Base-by-base conservation (phyloP, 202 grass and related monocot species). In the Carex arenaria region DNA sequence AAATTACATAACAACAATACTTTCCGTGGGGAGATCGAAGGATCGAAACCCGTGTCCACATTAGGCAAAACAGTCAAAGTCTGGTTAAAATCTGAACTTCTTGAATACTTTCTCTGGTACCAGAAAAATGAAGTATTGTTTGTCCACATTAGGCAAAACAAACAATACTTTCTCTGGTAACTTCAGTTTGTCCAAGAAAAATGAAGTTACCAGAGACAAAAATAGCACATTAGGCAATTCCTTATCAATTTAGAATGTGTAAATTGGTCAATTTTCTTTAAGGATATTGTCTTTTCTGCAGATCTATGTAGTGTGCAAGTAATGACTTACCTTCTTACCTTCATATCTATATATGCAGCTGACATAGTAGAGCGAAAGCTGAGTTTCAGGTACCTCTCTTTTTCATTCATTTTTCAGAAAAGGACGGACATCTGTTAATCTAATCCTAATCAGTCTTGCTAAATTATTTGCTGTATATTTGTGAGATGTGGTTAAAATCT, bases 311-410 rank as follows among this genome's bases (percentile, higher is more conserved):
- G n/a, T 56, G 0, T 77, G 3, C 3, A 17, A 55, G 56, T 5
- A 36, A 54, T 32, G 28, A 57, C n/a, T 77, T 7, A 34, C 52
- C 15, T 80, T 86, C 85, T 67, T 15, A 80, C 19, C 62, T 82
- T 76, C 89, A 98, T 93, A 98, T 98, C 22, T 98, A 98, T n/a
- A n/a, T n/a, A n/a, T 34, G 95, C 95, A 78, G 95, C 93, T 32
- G 95, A 98, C 89, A 95, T 93, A 51, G 82, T 95, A 85, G 90
- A 84, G 95, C 95, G 73, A 98, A 90, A 84, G 93, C 88, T 34
- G 95, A 98, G 32, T 93, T 98, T 88, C 93, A 94, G 90, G 92
- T 98, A 87, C 80, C 32, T 60, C 23, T 64, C 19, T 30, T 51
- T 81, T 66, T 12, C 13, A 22, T 42, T 79, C 12, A 68, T 67